Conservation (phyloP, 768 basidiomycete species). For the Amanita rubescens region DNA sequence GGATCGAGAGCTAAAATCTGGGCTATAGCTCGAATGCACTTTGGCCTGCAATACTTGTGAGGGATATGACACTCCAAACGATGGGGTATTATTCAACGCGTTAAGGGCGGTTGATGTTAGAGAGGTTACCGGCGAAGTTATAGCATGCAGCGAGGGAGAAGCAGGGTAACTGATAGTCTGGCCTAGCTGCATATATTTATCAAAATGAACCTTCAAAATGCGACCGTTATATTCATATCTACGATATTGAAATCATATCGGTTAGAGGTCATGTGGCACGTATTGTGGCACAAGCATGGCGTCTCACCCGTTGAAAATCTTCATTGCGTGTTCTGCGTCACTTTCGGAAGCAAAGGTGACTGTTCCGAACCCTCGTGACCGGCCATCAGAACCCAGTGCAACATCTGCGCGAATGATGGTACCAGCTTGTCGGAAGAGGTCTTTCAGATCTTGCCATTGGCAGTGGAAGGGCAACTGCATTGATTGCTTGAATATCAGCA, state of each 20-base stretch:
- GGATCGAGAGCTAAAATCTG: slow-evolving; percentile 18
- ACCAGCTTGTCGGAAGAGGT: slow-evolving; percentile 88
- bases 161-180: slow-evolving; percentile 16
- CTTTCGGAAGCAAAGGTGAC: slow-evolving; percentile 78
- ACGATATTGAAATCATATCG: slow-evolving; percentile 8
- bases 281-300: background rate
- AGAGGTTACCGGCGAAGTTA: slow-evolving; percentile 5
- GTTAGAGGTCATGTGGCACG: background rate
- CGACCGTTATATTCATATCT: slow-evolving; percentile 90
- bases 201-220: slow-evolving; percentile 83
- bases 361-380: slow-evolving; percentile 89
- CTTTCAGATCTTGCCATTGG: slow-evolving; percentile 98
- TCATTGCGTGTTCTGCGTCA: slow-evolving; percentile 79
- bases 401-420: slow-evolving; percentile 89
- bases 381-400: slow-evolving; percentile 78
- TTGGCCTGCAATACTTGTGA: slow-evolving; percentile 10
- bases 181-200: slow-evolving; percentile 56
- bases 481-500: background rate
- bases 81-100: background rate
- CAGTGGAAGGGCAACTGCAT: slow-evolving; percentile 82
- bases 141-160: slow-evolving; percentile 15
- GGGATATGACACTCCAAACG: slow-evolving; percentile 27
- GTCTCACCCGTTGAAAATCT: slow-evolving; percentile 81
- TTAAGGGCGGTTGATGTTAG: slow-evolving; percentile 7
- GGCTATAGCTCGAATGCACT: slow-evolving; percentile 9